Percentiles rank a stretch among this genome's conserved stretches.
phyloP scores from a whole-genome alignment of 164 flowering plant genomes.

The Stephania cephalantha region DNA sequence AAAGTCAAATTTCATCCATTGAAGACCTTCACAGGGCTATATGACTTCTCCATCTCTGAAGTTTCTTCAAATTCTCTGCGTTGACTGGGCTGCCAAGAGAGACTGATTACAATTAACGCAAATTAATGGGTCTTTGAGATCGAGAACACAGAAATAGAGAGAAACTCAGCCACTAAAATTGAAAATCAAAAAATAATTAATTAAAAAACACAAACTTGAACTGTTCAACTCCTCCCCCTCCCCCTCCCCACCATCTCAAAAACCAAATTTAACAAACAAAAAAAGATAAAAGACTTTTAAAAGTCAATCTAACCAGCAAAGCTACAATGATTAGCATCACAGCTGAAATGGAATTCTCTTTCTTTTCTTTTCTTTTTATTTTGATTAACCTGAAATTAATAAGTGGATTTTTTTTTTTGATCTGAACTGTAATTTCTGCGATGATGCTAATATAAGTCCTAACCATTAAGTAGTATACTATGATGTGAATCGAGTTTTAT shows the following conservation, averaged over 20 bases:
- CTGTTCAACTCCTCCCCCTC: not conserved
- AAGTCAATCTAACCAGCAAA: not conserved
- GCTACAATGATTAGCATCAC: not conserved
- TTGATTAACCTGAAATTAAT: too few relatives aligned
- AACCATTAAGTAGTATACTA: too few relatives aligned
- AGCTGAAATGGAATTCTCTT: not conserved
- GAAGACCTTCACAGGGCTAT: constrained; percentile 2
- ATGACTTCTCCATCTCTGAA: not conserved
- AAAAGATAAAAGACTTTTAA: not conserved
- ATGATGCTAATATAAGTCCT: too few relatives aligned
- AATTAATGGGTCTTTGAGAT: constrained; percentile 4
- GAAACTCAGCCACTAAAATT: not conserved
- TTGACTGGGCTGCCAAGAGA: constrained; percentile 17
- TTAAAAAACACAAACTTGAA: not conserved
- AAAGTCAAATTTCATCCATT: constrained; percentile 3
- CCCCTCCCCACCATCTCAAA: not conserved
- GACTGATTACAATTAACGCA: not conserved
- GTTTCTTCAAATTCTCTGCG: not conserved
- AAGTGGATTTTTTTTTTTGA: too few relatives aligned
- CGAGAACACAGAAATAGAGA: not conserved
- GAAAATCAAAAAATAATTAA: not conserved
- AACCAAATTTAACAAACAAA: not conserved
- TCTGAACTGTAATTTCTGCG: not conserved
- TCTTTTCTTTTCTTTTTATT: too few relatives aligned
- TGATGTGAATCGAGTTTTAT: too few relatives aligned